Evolutionary conservation across 1,139 yeast genomes (phyloP), one percentile per base, ranked within the genome.

Genomic region (Geotrichum klebahnii): DNA sequence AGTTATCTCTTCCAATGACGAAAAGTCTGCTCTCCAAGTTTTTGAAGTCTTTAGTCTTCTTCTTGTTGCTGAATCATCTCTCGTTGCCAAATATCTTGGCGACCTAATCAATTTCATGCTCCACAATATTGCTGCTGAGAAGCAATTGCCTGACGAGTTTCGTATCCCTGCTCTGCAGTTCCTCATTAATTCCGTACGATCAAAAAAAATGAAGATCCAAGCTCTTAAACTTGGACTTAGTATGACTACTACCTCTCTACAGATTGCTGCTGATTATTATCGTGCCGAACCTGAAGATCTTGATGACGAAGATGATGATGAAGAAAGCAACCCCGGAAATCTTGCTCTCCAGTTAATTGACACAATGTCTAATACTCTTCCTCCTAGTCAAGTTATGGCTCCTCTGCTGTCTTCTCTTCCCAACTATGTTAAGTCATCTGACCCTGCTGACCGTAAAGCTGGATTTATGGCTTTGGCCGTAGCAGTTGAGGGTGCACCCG

Each of bases 401-500:
- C 92, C 96, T 51, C 77, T 92, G 55, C 76, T 90, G 57, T 87
- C 82, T 57, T 77, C 78, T 57, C 71, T 88, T 59, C 82, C 83
- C 46, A 64, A 77, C 47, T 74, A 84, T 75, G 74, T 86, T 58
- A 67, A 73, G 46, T 83, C 95, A 16, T 58, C 80, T 22, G 80
- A 85, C 65, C 77, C 78, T 55, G 84, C 80, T 58, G 89, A 85
- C 70, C 82, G 95, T 73, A 83, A 96, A 71, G 96, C 96, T 56
- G 94, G 85, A 52, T 76, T 89, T 54, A 74, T 87, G 62, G 79
- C 95, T 38, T 74, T 92, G 57, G 90, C 95, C 60, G 88, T 82
- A 52, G 81, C 94, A 48, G 85, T 87, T 47, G 80, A 85, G 57
- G 98, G 98, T 65, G 92, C 97, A 40, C 97, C 97, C 57, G 98